phyloP scores from a whole-genome alignment of 495 filamentous ascomycete species.

The Penicillium lividum region DNA sequence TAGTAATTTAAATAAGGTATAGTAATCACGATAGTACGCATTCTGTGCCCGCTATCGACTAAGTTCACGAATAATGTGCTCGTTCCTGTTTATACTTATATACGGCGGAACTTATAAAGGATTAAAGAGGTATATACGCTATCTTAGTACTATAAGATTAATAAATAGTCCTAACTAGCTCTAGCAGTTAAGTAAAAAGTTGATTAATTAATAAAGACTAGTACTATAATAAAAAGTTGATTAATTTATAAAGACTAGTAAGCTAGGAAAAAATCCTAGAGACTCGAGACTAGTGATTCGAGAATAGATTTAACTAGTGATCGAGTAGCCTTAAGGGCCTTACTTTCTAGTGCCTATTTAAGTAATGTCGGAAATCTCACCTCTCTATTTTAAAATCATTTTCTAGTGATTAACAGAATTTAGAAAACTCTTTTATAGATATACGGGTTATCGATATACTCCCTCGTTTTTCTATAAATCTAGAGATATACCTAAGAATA shows the following conservation, averaged over 20 bases:
- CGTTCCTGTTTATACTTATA: background rate
- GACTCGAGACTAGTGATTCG: background rate
- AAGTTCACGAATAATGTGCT: conserved; percentile 5
- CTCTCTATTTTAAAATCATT: background rate
- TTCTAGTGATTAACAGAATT: background rate
- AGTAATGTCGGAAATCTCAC: background rate
- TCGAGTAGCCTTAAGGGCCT: background rate
- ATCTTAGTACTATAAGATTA: background rate
- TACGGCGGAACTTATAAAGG: background rate
- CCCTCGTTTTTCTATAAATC: background rate
- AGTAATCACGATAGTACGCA: conserved; percentile 9
- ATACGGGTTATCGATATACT: background rate
- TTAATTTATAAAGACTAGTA: too few species aligned
- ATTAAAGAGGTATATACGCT: background rate
- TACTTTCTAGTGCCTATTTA: background rate
- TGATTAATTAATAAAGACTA: background rate
- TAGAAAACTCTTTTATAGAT: background rate
- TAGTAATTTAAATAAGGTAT: conserved; percentile 7
- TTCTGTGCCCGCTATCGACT: conserved; percentile 3
- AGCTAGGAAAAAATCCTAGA: background rate
- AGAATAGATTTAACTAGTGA: background rate
- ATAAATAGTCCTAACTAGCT: background rate
- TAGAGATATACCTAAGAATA: background rate
- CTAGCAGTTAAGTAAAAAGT: background rate
- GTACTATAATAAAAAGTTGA: too few species aligned